phyloP scores from a whole-genome alignment of 1,284 basidiomycete species.

The Coniferiporia weirii region DNA sequence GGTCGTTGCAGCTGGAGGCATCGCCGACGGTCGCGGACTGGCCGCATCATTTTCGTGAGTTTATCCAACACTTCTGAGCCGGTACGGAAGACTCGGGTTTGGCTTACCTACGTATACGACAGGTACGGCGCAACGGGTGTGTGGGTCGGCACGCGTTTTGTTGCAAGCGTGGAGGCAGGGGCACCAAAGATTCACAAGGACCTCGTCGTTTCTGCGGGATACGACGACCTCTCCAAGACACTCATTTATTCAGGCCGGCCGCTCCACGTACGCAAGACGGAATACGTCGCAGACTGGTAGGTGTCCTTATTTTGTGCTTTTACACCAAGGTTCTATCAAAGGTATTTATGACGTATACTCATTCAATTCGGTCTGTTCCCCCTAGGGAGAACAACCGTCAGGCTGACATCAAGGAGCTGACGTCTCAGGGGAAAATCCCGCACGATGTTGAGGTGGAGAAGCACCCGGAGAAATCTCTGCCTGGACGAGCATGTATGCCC shows the following conservation, averaged over 20 bases:
- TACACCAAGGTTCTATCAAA: background rate
- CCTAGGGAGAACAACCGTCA: slow-evolving; percentile 55
- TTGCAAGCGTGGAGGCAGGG: slow-evolving; percentile 77
- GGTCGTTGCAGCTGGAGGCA: slow-evolving; percentile 81
- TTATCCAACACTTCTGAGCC: background rate
- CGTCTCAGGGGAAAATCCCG: slow-evolving; percentile 67
- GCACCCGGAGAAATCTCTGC: slow-evolving; percentile 63
- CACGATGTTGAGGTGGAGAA: slow-evolving; percentile 67
- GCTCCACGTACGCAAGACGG: slow-evolving; percentile 73
- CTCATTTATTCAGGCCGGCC: slow-evolving; percentile 83
- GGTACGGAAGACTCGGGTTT: background rate
- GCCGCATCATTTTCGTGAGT: slow-evolving; percentile 72
- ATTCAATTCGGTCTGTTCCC: background rate
- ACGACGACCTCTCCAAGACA: slow-evolving; percentile 68
- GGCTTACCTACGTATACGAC: background rate
- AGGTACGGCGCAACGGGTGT: slow-evolving; percentile 77
- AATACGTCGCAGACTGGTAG: slow-evolving; percentile 66
- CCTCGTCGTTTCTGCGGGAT: slow-evolving; percentile 55
- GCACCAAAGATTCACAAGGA: slow-evolving; percentile 82
- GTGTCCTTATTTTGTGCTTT: slow-evolving; percentile 21
- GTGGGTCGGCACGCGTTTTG: slow-evolving; percentile 91
- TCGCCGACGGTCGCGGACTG: slow-evolving; percentile 78
- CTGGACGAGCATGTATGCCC: slow-evolving; percentile 52
- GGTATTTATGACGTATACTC: background rate
- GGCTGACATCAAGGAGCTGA: slow-evolving; percentile 54